A percentile compares a stretch with the other conserved stretches of the same genome.
These are phyloP conservation scores for Vanilla planifolia DNA, from an alignment of 106 monocot genomes.

Conservation along the genomic window DNA sequence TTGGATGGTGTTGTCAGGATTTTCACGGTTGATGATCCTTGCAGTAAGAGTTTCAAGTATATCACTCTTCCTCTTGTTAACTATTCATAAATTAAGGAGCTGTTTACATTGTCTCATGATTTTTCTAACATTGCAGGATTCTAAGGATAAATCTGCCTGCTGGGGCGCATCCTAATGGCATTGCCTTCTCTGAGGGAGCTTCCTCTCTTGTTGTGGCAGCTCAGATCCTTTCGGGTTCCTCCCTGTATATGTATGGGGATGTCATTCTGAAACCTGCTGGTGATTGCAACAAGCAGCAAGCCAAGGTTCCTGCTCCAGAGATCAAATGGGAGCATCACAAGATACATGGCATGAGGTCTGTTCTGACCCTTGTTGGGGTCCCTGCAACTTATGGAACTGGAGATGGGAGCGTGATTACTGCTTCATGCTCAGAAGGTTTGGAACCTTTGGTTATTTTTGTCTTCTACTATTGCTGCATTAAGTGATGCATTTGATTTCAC, in stretches of 20 bases:
- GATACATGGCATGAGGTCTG: slow-evolving; percentile 66
- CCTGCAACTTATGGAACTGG: slow-evolving; percentile 70
- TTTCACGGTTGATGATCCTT: slow-evolving; percentile 77
- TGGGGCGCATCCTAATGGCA: slow-evolving; percentile 68
- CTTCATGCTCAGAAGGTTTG: slow-evolving; percentile 95
- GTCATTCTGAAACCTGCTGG: slow-evolving; percentile 46
- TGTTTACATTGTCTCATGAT: neutral
- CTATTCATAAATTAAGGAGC: neutral
- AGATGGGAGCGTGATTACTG: slow-evolving; percentile 83
- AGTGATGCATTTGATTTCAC: neutral
- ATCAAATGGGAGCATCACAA: slow-evolving; percentile 91
- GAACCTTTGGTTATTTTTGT: neutral
- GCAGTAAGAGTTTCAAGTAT: slow-evolving; percentile 96
- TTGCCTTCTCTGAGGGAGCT: slow-evolving; percentile 82
- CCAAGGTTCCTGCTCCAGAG: slow-evolving; percentile 68
- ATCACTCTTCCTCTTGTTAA: neutral
- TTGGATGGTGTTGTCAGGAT: slow-evolving; percentile 80
- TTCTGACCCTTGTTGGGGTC: slow-evolving; percentile 54
- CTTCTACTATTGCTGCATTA: neutral
- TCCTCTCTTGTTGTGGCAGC: slow-evolving; percentile 81
- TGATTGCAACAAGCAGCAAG: slow-evolving; percentile 47
- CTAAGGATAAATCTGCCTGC: slow-evolving; percentile 80
- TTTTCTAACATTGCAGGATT: slow-evolving; percentile 34
- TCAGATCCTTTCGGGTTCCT: slow-evolving; percentile 63
- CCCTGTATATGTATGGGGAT: slow-evolving; percentile 88